Percentiles rank a stretch among this genome's conserved stretches.
Conservation (phyloP, 768 basidiomycete species). For the Collybia sp. region DNA sequence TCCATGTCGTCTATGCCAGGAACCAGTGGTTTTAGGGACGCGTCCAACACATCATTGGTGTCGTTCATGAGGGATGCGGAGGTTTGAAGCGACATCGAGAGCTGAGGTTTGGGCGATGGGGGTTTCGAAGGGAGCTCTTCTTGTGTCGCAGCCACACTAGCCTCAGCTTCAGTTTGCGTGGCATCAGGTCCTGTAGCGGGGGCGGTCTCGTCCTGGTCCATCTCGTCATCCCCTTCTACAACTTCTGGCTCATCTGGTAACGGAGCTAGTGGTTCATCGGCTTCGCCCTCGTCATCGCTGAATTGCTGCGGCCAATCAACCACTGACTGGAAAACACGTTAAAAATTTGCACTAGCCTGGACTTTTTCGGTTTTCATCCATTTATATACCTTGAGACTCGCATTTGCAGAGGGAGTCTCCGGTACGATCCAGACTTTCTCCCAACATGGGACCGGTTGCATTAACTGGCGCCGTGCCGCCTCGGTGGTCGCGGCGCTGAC, state of each 20-base stretch:
- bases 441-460: constrained; percentile 88
- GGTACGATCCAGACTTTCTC: constrained; percentile 71
- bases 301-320: constrained; percentile 55
- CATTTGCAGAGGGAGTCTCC: constrained; percentile 47
- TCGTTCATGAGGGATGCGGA: constrained; percentile 41
- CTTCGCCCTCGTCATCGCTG: constrained; percentile 79
- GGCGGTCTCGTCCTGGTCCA: constrained; percentile 63
- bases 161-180: constrained; percentile 18
- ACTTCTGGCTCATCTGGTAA: constrained; percentile 75
- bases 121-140: constrained; percentile 58
- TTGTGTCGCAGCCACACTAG: constrained; percentile 24
- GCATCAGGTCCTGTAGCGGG: constrained; percentile 31
- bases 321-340: neutral
- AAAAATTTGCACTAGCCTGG: constrained; percentile 44
- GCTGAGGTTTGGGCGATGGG: constrained; percentile 63
- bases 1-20: constrained; percentile 36
- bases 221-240: constrained; percentile 71
- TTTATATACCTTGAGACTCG: constrained; percentile 62
- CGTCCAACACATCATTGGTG: constrained; percentile 41
- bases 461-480: constrained; percentile 77
- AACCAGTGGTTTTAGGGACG: constrained; percentile 53
- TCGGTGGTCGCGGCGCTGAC: constrained; percentile 75
- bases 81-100: constrained; percentile 45
- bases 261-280: constrained; percentile 76
- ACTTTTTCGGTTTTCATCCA: constrained; percentile 80